These are phyloP conservation scores for Vigna reflexopilosa DNA, from an alignment of 306 rosid species.

Conservation along the genomic window DNA sequence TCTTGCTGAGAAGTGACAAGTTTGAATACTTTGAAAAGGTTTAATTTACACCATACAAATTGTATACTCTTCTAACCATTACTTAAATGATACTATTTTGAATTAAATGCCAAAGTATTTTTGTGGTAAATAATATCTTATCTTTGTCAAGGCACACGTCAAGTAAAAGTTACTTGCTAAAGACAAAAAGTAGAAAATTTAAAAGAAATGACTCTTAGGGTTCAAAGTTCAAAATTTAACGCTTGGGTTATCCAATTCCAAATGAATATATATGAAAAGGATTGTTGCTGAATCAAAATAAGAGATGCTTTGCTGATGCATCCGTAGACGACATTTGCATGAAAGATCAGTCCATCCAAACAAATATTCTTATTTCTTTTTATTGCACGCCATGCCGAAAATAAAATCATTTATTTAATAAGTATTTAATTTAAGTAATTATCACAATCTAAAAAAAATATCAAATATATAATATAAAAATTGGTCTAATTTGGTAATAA, in stretches of 20 bases:
- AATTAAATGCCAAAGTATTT: background rate
- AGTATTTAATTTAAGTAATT: too few relatives aligned
- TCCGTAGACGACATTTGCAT: conserved; percentile 19
- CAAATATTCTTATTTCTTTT: background rate
- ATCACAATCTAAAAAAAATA: too few relatives aligned
- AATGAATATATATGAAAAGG: conserved; percentile 11
- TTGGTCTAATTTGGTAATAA: too few relatives aligned
- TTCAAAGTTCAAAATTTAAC: conserved; percentile 21
- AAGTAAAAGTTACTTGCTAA: background rate
- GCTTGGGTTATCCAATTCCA: background rate
- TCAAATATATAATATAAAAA: too few relatives aligned
- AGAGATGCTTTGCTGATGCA: conserved; percentile 18
- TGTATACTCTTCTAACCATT: background rate
- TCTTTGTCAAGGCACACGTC: background rate
- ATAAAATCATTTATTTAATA: background rate
- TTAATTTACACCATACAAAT: background rate
- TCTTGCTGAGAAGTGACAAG: background rate
- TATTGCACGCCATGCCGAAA: background rate
- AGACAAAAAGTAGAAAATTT: background rate
- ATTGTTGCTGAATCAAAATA: background rate
- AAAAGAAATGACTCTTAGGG: background rate
- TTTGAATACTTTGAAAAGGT: background rate
- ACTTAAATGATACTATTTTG: background rate
- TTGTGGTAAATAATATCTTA: background rate
- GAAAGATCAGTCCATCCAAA: conserved; percentile 13